Evolutionary conservation across 192 early-diverging fungal species (phyloP).

Genomic region (Paraglomus brasilianum): DNA sequence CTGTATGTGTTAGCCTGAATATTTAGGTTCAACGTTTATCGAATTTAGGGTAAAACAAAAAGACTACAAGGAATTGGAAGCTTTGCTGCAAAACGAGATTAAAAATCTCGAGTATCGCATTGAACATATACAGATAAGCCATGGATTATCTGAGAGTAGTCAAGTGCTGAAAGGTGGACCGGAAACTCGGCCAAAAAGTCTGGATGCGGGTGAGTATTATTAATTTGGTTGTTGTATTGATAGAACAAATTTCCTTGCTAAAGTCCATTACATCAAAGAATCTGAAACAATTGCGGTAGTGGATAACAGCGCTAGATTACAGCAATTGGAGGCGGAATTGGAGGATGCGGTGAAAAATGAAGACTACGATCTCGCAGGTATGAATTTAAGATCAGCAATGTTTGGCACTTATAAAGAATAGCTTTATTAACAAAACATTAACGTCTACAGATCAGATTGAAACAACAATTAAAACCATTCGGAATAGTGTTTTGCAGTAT

Average conservation of each 20-base stretch:
- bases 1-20: too few relatives aligned
- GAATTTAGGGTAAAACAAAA: too few relatives aligned
- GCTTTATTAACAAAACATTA: too few relatives aligned
- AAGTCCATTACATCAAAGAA: too few relatives aligned
- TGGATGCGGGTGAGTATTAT: too few relatives aligned
- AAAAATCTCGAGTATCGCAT: slow-evolving; percentile 22
- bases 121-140: slow-evolving; percentile 1
- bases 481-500: too few relatives aligned
- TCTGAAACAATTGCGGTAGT: not conserved
- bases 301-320: not conserved
- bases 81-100: slow-evolving; percentile 21
- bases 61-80: not conserved
- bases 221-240: too few relatives aligned
- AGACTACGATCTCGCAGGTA: slow-evolving; percentile 14
- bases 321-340: slow-evolving; percentile 1
- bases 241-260: too few relatives aligned
- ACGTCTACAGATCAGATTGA: too few relatives aligned
- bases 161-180: not conserved
- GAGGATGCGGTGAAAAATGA: not conserved
- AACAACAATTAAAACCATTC: too few relatives aligned
- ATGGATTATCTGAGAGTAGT: not conserved
- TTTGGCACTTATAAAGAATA: not conserved
- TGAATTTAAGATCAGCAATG: not conserved
- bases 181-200: not conserved
- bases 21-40: too few relatives aligned